Base-by-base conservation (phyloP, 192 early-diverging fungal species). In the Umbelopsis sp. region DNA sequence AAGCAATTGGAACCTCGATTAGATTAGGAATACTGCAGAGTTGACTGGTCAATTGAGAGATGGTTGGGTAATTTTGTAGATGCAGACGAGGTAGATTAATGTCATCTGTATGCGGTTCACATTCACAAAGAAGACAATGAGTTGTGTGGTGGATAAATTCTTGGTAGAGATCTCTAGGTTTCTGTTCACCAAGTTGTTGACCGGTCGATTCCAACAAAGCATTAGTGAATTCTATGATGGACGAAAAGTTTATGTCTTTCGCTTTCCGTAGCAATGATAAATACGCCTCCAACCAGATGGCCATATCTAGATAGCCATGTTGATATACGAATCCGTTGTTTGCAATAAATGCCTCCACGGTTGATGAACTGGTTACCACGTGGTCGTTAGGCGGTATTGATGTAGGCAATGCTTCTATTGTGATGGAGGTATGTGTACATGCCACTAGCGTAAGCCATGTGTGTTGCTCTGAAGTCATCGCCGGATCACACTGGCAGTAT, bases 11-110 rank as follows among this genome's bases (percentile, higher is more conserved):
- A 20, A 34, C 17, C 20, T 36, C 25, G 24, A 29, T 29, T 26
- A 62, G n/a, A 29, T 62, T 29, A 32, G 56, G 56, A 34, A 62
- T 62, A n/a, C 16, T 4, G 3, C 29, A 20, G 2, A 31, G 47
- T 21, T 49, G 8, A 34, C 6, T 7, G 0, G 26, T 16, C 56
- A 62, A 31, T 34, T 62, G 56, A 17, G 56, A 62, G 20, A 62
- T 22, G 17, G 31, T 4, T 20, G 56, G 56, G n/a, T 62, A 62
- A 34, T 62, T 62, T 62, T 29, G 56, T n/a, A 62, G 14, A 62
- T 53, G 22, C 3, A 62, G 47, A 11, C 17, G 26, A 4, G 11
- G 56, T 14, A 12, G 11, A 34, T 34, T 62, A 5, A 20, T n/a
- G 12, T 29, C 31, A 22, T 20, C 25, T 34, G 17, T 14, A 26